Percentiles rank a stretch among this genome's conserved stretches.
Evolutionary conservation across 495 filamentous ascomycete genomes (phyloP).

Genomic region (Penicillium alfredii): DNA sequence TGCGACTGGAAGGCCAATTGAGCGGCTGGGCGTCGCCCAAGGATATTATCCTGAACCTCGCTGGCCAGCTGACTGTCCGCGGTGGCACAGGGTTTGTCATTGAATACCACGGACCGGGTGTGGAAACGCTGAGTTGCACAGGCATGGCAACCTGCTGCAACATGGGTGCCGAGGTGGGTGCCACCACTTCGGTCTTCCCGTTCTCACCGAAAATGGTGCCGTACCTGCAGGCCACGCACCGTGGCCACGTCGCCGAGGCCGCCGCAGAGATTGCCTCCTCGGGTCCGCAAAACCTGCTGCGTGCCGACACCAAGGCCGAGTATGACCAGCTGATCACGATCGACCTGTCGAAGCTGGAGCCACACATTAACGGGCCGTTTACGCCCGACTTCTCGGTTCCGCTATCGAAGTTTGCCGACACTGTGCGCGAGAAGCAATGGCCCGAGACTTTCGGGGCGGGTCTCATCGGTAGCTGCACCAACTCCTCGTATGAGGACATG

Average conservation of each 20-base stretch:
- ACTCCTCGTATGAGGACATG: conserved; percentile 98
- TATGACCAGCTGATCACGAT: conserved; percentile 94
- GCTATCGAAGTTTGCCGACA: conserved; percentile 77
- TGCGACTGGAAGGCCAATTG: conserved; percentile 75
- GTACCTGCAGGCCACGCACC: conserved; percentile 80
- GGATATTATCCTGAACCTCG: conserved; percentile 86
- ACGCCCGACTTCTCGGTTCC: conserved; percentile 93
- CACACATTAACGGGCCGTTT: conserved; percentile 96
- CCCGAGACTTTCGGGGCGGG: conserved; percentile 85
- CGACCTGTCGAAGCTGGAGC: conserved; percentile 82
- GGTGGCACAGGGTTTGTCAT: conserved; percentile 93
- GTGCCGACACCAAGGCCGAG: conserved; percentile 70
- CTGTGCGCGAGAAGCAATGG: conserved; percentile 80
- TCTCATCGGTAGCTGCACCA: conserved; percentile 95
- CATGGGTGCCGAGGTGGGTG: conserved; percentile 91
- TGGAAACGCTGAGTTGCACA: conserved; percentile 82
- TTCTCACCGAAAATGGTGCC: conserved; percentile 63
- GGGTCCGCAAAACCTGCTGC: conserved; percentile 51
- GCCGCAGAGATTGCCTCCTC: conserved; percentile 32
- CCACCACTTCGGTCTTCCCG: conserved; percentile 92
- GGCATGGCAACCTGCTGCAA: conserved; percentile 92
- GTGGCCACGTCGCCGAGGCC: conserved; percentile 61
- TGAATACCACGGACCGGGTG: conserved; percentile 87
- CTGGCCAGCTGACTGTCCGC: conserved; percentile 85
- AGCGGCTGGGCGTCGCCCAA: conserved; percentile 91